Base-by-base conservation (phyloP, 805 yeast species). In the Metschnikowia gelsemii region DNA sequence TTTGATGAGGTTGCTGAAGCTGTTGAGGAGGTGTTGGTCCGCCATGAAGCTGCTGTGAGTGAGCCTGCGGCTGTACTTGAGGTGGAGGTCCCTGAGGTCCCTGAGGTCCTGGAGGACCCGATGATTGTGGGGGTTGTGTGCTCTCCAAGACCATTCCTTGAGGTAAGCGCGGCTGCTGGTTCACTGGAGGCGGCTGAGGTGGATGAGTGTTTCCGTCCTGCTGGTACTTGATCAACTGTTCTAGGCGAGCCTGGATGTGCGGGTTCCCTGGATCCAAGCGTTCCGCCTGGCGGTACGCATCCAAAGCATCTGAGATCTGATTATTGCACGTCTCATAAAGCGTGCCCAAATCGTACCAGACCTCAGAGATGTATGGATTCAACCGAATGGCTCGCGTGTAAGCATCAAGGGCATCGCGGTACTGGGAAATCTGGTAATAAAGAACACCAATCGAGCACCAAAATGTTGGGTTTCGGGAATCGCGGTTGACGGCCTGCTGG, bases 331-430 rank as follows among this genome's bases (percentile, higher is more conserved):
- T 88, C 66, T 93, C 99, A 63, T 93, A 93, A 30, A 93, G 70
- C 5, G 98, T 93, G 45, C 99, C 99, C 59, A 93, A 76, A 66
- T 93, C 99, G 66, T 93, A 93, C 99, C 99, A 93, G 19, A 93
- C 99, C 65, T 93, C 99, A 46, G 93, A 81, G 51, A 93, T 85
- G 70, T 90, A 90, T 12, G 99, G 99, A 56, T 93, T 93, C 56
- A 93, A 77, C 54, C 97, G 76, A 46, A 93, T 93, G 8, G 99
- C 99, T 42, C 98, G 75, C 6, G 98, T 90, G 68, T 93, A 93
- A 12, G 99, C 99, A 62, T 93, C 98, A 50, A 93, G 72, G 2
- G 99, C 99, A 62, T 93, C 99, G 43, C 96, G 76, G 68, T 87
- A 93, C 69, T 93, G 99, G 43, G 93, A 81, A 46, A 93, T 91